phyloP scores from a whole-genome alignment of 1,139 yeast genomes.

The Yamadazyma atlantica region DNA sequence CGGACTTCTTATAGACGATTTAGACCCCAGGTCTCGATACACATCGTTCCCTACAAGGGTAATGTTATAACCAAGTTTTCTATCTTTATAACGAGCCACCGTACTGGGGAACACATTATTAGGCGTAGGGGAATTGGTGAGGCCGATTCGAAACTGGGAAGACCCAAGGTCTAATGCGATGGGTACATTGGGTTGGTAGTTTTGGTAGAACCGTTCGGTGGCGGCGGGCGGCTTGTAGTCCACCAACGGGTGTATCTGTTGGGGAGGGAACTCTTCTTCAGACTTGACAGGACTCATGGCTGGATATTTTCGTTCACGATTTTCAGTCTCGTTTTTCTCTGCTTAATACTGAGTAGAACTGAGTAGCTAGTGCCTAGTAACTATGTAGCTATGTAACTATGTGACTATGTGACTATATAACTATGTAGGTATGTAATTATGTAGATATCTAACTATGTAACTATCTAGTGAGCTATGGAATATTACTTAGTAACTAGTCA shows the following conservation, averaged over 20 bases:
- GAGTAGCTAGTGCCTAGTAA: too few relatives aligned
- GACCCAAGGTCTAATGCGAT: slow-evolving; percentile 85
- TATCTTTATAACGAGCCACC: slow-evolving; percentile 74
- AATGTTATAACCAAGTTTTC: slow-evolving; percentile 62
- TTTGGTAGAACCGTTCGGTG: slow-evolving; percentile 52
- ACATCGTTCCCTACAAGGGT: slow-evolving; percentile 85
- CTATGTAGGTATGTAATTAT: too few relatives aligned
- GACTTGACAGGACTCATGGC: slow-evolving; percentile 23
- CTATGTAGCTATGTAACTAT: too few relatives aligned
- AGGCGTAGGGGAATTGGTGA: slow-evolving; percentile 54
- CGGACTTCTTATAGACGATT: slow-evolving; percentile 72
- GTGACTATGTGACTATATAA: too few relatives aligned
- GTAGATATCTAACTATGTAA: too few relatives aligned
- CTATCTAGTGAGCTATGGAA: too few relatives aligned
- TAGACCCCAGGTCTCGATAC: slow-evolving; percentile 65
- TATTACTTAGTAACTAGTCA: too few relatives aligned
- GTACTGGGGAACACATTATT: slow-evolving; percentile 67
- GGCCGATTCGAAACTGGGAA: slow-evolving; percentile 68
- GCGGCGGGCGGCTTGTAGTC: slow-evolving; percentile 40
- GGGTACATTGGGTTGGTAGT: slow-evolving; percentile 60
- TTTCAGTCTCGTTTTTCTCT: too few relatives aligned
- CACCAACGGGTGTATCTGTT: slow-evolving; percentile 48
- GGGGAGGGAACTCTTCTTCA: slow-evolving; percentile 44
- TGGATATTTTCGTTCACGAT: too few relatives aligned
- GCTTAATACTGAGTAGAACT: too few relatives aligned